Evolutionary conservation across 257 asterid species (phyloP), one percentile per base, ranked within the genome.

Genomic region (Oldenlandia corymbosa): DNA sequence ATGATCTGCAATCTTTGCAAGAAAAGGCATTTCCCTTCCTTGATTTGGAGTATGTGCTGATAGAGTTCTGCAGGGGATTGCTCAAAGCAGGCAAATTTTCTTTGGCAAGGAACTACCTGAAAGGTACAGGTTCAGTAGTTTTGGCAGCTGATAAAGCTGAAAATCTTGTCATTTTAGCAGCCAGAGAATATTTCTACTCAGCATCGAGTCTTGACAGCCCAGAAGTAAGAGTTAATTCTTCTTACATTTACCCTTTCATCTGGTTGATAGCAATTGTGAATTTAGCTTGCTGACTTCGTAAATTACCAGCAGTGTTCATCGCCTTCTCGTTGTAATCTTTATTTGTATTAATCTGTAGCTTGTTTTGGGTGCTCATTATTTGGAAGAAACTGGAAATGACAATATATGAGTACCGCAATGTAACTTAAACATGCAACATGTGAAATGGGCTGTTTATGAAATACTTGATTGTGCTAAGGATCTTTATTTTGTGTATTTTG

Each of bases 21-120:
- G 97, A 85, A 75, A 93, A 90, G 76, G 96, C 96, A 78, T 93
- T 93, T 77, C 83, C 83, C 18, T 93, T 93, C 80, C 84, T 93
- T 48, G 96, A 93, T 75, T 68, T 85, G 76, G 99, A 93, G 81
- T 93, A 82, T 74, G 59, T 90, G 76, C 75, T 93, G 80, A 76
- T 79, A 61, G 99, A 93, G 80, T 93, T 90, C 83, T 93, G 99
- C 84, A 76, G 99, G 85, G 99, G 96, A 73, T 73, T 93, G 75
- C 90, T 93, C 69, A 90, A 87, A 80, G 99, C 97, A 55, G 99
- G 97, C 64, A 90, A 84, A 72, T 87, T 90, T 80, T 76, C 87
- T 46, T 83, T 93, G 57, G 95, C 96, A n/a, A 90, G 99, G 79
- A 93, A 88, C 76, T 93, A 90, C 74, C 80, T 93, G 72, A 87